Percentiles rank a stretch among this genome's conserved stretches.
Conservation (phyloP, 2,329 filamentous ascomycete genomes). For the Colletotrichum scovillei region DNA sequence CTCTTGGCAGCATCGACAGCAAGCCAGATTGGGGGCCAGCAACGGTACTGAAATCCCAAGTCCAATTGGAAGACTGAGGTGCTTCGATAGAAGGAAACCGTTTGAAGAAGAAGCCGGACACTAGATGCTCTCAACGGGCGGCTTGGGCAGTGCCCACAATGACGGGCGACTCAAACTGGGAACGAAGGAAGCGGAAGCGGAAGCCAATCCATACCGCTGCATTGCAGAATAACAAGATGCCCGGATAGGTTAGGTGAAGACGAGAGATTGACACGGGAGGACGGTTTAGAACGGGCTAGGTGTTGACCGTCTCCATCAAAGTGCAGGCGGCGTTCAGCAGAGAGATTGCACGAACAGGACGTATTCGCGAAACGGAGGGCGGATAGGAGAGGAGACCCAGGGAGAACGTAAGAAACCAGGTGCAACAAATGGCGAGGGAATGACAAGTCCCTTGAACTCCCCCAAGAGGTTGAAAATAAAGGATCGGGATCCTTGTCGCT, state of each 20-base stretch:
- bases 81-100: background rate
- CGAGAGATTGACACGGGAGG: background rate
- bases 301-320: constrained; percentile 10
- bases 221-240: background rate
- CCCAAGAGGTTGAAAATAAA: constrained; percentile 21
- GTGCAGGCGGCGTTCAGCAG: constrained; percentile 10
- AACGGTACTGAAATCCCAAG: constrained; percentile 9
- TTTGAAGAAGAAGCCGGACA: background rate
- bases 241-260: constrained; percentile 3
- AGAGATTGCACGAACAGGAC: constrained; percentile 19
- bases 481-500: constrained; percentile 34
- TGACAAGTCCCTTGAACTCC: constrained; percentile 1
- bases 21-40: constrained; percentile 6
- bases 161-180: constrained; percentile 1
- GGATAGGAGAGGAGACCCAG: background rate
- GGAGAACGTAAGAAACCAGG: background rate
- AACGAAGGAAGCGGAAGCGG: constrained; percentile 22
- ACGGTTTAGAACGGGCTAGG: background rate
- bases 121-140: constrained; percentile 5
- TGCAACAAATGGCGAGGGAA: background rate
- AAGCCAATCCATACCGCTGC: constrained; percentile 1
- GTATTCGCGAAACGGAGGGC: background rate
- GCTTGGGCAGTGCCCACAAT: constrained; percentile 1
- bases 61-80: constrained; percentile 8
- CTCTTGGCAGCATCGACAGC: constrained; percentile 24